A percentile compares a stretch with the other conserved stretches of the same genome.
Conservation (phyloP, 495 filamentous ascomycete genomes). For the Aspergillus sclerotiicarbonarius region DNA sequence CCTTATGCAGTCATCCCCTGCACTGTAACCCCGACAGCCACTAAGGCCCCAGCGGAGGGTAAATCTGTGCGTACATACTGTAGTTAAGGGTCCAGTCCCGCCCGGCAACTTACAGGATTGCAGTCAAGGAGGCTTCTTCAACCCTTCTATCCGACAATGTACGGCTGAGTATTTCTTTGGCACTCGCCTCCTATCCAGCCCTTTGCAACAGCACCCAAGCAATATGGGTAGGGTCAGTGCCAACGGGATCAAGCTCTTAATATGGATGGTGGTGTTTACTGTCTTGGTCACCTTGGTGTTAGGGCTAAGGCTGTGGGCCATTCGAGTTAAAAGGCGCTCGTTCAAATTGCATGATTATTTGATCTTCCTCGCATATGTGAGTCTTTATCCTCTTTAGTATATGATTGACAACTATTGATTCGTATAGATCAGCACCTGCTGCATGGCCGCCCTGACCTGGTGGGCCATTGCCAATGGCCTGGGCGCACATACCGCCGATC, state of each 20-base stretch:
- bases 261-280: background rate
- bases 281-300: background rate
- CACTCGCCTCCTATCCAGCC: background rate
- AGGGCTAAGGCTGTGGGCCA: background rate
- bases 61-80: no score
- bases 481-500: background rate
- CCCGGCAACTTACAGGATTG: background rate
- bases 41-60: background rate
- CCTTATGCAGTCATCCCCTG: background rate
- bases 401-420: background rate
- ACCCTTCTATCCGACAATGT: no score
- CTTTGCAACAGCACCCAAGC: background rate
- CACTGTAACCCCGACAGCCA: background rate
- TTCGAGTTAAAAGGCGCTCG: background rate
- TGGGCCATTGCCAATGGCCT: conserved; percentile 1
- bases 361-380: background rate
- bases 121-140: background rate
- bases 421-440: background rate
- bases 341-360: background rate
- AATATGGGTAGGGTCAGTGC: background rate
- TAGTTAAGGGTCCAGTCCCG: background rate
- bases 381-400: background rate
- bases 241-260: background rate
- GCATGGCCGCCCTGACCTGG: background rate
- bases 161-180: background rate